phyloP scores from a whole-genome alignment of 805 yeast species.

The Ogataea pini region DNA sequence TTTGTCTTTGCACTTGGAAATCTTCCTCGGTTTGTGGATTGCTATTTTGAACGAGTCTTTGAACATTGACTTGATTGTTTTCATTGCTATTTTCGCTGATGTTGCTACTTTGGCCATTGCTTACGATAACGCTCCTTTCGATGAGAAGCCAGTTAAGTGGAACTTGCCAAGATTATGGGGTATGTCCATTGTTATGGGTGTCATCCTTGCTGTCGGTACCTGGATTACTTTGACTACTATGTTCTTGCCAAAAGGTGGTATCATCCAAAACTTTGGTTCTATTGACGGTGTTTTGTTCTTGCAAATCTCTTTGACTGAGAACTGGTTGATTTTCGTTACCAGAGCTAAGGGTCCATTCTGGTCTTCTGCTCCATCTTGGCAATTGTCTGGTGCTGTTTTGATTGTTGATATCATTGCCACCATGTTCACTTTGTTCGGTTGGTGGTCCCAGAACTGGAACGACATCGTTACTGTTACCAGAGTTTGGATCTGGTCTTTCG shows the following conservation, averaged over 20 bases:
- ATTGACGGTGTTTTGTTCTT: slow-evolving; percentile 91
- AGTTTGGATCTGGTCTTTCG: slow-evolving; percentile 94
- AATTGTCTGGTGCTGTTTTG: slow-evolving; percentile 90
- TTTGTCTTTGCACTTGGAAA: slow-evolving; percentile 89
- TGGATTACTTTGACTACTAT: slow-evolving; percentile 95
- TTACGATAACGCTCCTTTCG: slow-evolving; percentile 95
- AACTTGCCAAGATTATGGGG: slow-evolving; percentile 97
- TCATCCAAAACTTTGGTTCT: slow-evolving; percentile 93
- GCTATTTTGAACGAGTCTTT: slow-evolving; percentile 86
- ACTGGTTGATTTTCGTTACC: slow-evolving; percentile 95
- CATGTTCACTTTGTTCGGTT: slow-evolving; percentile 89
- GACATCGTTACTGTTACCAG: slow-evolving; percentile 93
- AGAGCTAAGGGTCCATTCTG: slow-evolving; percentile 99
- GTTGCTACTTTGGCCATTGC: slow-evolving; percentile 97
- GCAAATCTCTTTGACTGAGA: slow-evolving; percentile 92
- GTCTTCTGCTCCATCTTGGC: slow-evolving; percentile 97
- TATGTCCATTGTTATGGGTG: slow-evolving; percentile 87
- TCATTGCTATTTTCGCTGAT: slow-evolving; percentile 96
- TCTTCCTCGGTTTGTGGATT: slow-evolving; percentile 95
- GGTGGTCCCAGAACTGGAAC: slow-evolving; percentile 98
- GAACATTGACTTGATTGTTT: slow-evolving; percentile 88
- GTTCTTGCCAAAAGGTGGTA: slow-evolving; percentile 90
- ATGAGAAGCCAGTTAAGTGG: slow-evolving; percentile 93
- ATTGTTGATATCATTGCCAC: slow-evolving; percentile 90
- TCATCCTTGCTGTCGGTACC: slow-evolving; percentile 84